Base-by-base conservation (phyloP, 192 early-diverging fungal species). In the Phlyctochytrium bullatum region DNA sequence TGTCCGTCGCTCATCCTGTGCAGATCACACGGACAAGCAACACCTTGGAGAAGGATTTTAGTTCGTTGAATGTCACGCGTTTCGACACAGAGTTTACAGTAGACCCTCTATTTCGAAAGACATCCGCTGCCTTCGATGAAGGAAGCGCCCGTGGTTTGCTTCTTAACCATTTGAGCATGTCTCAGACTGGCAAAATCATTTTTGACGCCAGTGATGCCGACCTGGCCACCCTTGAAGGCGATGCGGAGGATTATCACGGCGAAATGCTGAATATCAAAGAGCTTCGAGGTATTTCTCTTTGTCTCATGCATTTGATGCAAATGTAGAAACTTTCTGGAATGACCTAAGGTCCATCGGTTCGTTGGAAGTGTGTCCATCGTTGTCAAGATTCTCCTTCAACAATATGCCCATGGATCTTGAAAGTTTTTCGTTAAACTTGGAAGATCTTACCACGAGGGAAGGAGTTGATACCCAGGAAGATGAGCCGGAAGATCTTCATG, bases 61-160 rank as follows among this genome's bases (percentile, higher is more conserved):
- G 81, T 16, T 62, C 75, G 20, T 85, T 98, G 33, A 93, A 88
- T 28, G 78, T 91, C 53, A 93, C 95, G 64, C 90, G 91, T 65
- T 86, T 94, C 17, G 94, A 97, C 60, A 76, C 95, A 17, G 96
- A 98, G 68, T 97, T 95, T 60, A 80, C 85, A 1, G 89, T 96
- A 10, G 96, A 98, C 73, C 96, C 96, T 34, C 78, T 97, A 30
- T 98, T 97, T 79, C 93, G 95, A 71, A 98, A 98, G 73, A 96
- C 94, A n/a, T 93, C 90, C 12, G 94, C 95, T 4, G 94, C 96
- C 73, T 97, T 98, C 79, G 96, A 98, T 74, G 94, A 98, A 78
- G 94, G 96, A 30, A 94, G 94, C 3, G 95, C 95, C 23, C 86
- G 90, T 32, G 95, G 95, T 2, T 77, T 98, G 35, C 76, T 98